These are phyloP conservation scores for Salix purpurea DNA, from an alignment of 345 rosid genomes.

Conservation along the genomic window DNA sequence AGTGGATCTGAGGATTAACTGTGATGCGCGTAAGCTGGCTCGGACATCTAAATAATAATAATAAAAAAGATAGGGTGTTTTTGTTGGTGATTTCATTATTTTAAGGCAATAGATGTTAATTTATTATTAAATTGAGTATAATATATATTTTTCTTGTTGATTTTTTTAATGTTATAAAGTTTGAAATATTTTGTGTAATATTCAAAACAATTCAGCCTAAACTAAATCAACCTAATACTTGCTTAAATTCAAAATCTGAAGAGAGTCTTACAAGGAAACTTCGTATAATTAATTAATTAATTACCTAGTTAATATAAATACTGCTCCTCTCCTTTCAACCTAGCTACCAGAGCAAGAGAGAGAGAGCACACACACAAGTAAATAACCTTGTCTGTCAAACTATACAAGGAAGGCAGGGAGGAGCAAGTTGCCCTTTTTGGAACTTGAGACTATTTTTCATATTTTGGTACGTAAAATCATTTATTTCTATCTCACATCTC, in stretches of 20 bases:
- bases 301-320: not conserved
- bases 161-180: no score
- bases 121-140: no score
- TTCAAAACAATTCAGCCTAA: no score
- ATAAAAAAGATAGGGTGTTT: no score
- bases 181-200: no score
- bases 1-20: fast-evolving
- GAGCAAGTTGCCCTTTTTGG: not conserved
- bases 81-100: no score
- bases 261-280: no score
- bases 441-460: not conserved
- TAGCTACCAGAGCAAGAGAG: not conserved
- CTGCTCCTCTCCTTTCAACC: not conserved
- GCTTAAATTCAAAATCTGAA: no score
- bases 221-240: no score
- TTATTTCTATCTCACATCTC: not conserved
- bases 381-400: not conserved
- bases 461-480: not conserved
- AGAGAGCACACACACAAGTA: not conserved
- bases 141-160: no score
- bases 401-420: not conserved
- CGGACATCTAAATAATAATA: fast-evolving
- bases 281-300: no score
- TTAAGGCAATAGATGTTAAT: no score
- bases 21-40: fast-evolving